A percentile compares a stretch with the other conserved stretches of the same genome.
phyloP scores from a whole-genome alignment of 2,329 filamentous ascomycete genomes.

The Hymenoscyphus repandus region DNA sequence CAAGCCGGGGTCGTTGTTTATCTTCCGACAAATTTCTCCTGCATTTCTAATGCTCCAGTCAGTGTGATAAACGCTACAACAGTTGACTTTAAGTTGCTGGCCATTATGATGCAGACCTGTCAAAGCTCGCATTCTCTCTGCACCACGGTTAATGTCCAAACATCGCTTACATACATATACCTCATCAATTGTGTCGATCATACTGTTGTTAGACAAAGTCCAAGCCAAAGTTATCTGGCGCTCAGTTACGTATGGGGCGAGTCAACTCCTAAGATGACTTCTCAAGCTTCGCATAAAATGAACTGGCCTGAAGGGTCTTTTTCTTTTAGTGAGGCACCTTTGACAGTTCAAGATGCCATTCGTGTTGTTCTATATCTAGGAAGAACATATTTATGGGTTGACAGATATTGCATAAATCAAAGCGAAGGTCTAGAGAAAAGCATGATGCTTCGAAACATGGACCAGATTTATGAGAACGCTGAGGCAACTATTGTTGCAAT shows the following conservation, averaged over 20 bases:
- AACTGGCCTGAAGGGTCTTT: neutral
- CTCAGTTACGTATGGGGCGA: neutral
- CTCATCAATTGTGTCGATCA: neutral
- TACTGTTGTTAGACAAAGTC: neutral
- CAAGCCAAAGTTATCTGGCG: neutral
- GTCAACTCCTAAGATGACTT: neutral
- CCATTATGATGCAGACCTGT: neutral
- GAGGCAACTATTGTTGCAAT: constrained; percentile 6
- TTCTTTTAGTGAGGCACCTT: neutral
- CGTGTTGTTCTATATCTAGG: neutral
- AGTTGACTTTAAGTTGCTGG: neutral
- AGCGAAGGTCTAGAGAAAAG: neutral
- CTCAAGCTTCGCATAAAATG: neutral
- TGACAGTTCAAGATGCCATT: neutral
- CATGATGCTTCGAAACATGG: constrained; percentile 3
- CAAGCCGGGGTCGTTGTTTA: neutral
- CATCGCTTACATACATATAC: neutral
- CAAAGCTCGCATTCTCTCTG: neutral
- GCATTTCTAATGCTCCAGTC: neutral
- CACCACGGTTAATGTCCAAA: neutral
- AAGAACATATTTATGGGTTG: constrained; percentile 8
- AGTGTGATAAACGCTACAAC: neutral
- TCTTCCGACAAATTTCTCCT: neutral
- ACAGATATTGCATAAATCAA: constrained; percentile 9
- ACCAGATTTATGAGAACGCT: constrained; percentile 6